phyloP scores from a whole-genome alignment of 2,329 filamentous ascomycete genomes.

The Coccinonectria pachysandricola region DNA sequence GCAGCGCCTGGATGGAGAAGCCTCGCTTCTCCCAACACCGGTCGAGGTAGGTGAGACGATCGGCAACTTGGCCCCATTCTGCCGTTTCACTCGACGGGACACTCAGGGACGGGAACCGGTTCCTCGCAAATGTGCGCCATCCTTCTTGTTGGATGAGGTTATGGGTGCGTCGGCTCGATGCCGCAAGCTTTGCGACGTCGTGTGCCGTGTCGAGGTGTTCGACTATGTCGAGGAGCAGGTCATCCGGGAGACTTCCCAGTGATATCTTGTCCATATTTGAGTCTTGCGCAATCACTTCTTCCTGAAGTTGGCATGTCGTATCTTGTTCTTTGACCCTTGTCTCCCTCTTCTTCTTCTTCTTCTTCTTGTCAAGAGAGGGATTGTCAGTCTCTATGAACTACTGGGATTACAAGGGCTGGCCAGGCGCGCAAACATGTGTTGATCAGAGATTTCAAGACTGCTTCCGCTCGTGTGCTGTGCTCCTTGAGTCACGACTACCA shows the following conservation, averaged over 20 bases:
- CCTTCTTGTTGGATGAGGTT: constrained; percentile 30
- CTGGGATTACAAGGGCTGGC: too few relatives aligned
- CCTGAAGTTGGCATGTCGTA: constrained; percentile 10
- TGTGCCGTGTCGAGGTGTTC: constrained; percentile 37
- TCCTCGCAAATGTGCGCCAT: constrained; percentile 40
- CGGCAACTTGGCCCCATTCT: constrained; percentile 30
- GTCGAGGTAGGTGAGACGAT: constrained; percentile 38
- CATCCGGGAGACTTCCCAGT: constrained; percentile 36
- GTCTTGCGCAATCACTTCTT: too few relatives aligned
- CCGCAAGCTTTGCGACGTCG: constrained; percentile 33
- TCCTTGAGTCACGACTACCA: too few relatives aligned
- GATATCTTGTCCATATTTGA: constrained; percentile 17
- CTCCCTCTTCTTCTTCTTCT: too few relatives aligned
- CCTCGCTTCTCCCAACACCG: constrained; percentile 42
- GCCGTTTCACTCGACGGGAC: constrained; percentile 18
- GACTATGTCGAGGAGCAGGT: constrained; percentile 39
- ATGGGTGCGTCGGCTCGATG: constrained; percentile 29
- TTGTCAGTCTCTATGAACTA: too few relatives aligned
- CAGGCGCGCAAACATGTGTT: too few relatives aligned
- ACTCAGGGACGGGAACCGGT: constrained; percentile 31
- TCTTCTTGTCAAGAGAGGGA: too few relatives aligned
- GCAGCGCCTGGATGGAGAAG: constrained; percentile 25
- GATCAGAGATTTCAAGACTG: too few relatives aligned
- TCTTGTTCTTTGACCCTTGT: too few relatives aligned
- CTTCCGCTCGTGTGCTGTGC: too few relatives aligned